Evolutionary conservation across 805 yeast genomes (phyloP).

Genomic region (Soucietia sequanensis): DNA sequence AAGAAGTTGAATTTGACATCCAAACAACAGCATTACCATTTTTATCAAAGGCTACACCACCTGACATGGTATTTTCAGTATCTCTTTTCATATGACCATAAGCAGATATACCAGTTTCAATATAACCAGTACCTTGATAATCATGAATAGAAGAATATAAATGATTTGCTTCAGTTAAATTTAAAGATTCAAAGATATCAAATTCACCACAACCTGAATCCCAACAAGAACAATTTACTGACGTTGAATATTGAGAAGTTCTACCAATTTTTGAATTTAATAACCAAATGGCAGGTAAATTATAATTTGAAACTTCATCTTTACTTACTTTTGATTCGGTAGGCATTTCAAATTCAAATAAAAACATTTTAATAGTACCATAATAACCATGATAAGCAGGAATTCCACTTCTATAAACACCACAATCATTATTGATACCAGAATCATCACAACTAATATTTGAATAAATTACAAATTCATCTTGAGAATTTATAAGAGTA

Average conservation of each 20-base stretch:
- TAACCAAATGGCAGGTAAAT: slow-evolving; percentile 79
- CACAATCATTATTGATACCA: slow-evolving; percentile 59
- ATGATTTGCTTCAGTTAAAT: slow-evolving; percentile 52
- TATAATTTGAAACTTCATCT: slow-evolving; percentile 35
- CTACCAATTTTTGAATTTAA: slow-evolving; percentile 71
- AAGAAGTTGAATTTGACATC: slow-evolving; percentile 50
- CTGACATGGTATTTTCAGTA: slow-evolving; percentile 50
- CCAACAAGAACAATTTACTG: slow-evolving; percentile 73
- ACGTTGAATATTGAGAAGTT: slow-evolving; percentile 66
- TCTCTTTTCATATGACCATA: slow-evolving; percentile 59
- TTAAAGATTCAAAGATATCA: slow-evolving; percentile 74
- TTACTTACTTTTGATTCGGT: slow-evolving; percentile 40
- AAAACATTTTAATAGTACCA: slow-evolving; percentile 67
- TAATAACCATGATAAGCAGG: slow-evolving; percentile 73
- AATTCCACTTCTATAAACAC: slow-evolving; percentile 71
- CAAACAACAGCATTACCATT: slow-evolving; percentile 63
- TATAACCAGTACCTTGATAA: slow-evolving; percentile 67
- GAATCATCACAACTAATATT: slow-evolving; percentile 56
- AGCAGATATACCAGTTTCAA: slow-evolving; percentile 58
- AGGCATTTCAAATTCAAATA: slow-evolving; percentile 71
- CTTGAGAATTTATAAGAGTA: slow-evolving; percentile 52
- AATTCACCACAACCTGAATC: slow-evolving; percentile 76
- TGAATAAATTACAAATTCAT: slow-evolving; percentile 62
- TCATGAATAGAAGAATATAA: slow-evolving; percentile 72
- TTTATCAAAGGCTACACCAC: slow-evolving; percentile 69